phyloP scores from a whole-genome alignment of 768 basidiomycete genomes.

The Trametes maxima region DNA sequence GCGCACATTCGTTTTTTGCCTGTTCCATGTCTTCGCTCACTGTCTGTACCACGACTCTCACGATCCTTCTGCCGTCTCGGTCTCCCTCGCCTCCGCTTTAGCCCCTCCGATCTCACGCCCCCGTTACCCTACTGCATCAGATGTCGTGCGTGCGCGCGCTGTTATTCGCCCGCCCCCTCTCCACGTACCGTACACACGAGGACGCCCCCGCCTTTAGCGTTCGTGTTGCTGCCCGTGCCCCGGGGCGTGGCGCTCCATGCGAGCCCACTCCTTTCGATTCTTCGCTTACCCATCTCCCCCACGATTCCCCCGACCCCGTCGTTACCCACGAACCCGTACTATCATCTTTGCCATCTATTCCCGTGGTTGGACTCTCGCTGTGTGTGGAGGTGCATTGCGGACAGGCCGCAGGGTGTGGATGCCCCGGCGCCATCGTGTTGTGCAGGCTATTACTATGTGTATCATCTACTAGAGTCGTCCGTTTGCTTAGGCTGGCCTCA shows the following conservation, averaged over 20 bases:
- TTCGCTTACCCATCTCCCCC: conserved; percentile 1
- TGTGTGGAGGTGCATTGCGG: conserved; percentile 16
- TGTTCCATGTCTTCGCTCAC: conserved; percentile 10
- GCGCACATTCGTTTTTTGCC: conserved; percentile 25
- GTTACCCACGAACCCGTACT: conserved; percentile 10
- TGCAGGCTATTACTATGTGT: conserved; percentile 26
- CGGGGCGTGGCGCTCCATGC: conserved; percentile 1
- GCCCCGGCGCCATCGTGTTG: conserved; percentile 18
- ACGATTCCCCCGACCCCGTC: background rate
- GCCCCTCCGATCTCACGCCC: background rate
- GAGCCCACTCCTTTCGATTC: conserved; percentile 8
- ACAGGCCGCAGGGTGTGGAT: conserved; percentile 18
- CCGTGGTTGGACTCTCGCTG: conserved; percentile 10
- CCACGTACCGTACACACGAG: background rate
- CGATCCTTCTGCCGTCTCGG: conserved; percentile 18
- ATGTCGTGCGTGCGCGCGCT: conserved; percentile 16
- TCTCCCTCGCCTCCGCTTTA: conserved; percentile 5
- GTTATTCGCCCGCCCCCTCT: conserved; percentile 7
- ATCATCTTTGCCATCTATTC: conserved; percentile 14
- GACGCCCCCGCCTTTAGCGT: background rate
- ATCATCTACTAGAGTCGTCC: conserved; percentile 27
- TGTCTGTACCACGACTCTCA: conserved; percentile 27
- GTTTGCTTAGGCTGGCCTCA: conserved; percentile 27
- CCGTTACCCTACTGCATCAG: conserved; percentile 18
- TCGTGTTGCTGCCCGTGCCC: background rate